Conservation (phyloP, 1,284 basidiomycete species). For the Pseudozyma sp. region DNA sequence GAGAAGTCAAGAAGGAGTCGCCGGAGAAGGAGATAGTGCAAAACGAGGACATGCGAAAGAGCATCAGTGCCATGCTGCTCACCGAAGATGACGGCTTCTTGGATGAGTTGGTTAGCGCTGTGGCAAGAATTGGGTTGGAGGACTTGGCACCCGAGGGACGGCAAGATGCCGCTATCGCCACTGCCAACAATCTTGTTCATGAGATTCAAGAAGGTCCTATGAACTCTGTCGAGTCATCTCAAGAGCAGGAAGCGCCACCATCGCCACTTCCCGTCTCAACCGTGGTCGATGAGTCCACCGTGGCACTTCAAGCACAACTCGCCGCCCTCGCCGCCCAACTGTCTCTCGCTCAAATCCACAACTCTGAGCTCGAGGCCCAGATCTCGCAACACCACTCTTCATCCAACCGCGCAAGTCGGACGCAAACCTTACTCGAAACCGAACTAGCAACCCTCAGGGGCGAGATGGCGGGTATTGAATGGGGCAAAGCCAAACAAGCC, state of each 20-base stretch:
- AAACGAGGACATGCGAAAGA: constrained; percentile 5
- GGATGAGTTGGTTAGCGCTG: constrained; percentile 35
- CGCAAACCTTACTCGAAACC: constrained; percentile 4
- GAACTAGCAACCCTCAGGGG: constrained; percentile 4
- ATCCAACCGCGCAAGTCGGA: not conserved
- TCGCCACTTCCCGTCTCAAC: not conserved
- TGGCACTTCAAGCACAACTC: constrained; percentile 11
- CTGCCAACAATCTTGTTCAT: not conserved
- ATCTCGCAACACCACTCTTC: constrained; percentile 1
- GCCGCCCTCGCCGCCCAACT: constrained; percentile 9
- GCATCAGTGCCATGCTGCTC: constrained; percentile 30
- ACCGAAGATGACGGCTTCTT: constrained; percentile 37
- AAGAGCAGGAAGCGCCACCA: not conserved
- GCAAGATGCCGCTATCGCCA: not conserved
- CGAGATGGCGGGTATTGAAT: constrained; percentile 22
- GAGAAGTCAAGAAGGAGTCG: not conserved
- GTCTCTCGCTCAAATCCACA: constrained; percentile 7
- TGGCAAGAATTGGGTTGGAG: constrained; percentile 33
- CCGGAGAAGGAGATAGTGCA: not conserved
- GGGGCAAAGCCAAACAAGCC: constrained; percentile 8
- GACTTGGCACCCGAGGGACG: constrained; percentile 1
- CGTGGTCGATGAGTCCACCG: not conserved
- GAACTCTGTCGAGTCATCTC: too few species aligned
- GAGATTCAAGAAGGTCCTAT: too few species aligned
- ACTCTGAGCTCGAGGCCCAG: constrained; percentile 7